Percentiles rank a stretch among this genome's conserved stretches.
Conservation (phyloP, 192 early-diverging fungal species). For the Entomortierella parvispora region DNA sequence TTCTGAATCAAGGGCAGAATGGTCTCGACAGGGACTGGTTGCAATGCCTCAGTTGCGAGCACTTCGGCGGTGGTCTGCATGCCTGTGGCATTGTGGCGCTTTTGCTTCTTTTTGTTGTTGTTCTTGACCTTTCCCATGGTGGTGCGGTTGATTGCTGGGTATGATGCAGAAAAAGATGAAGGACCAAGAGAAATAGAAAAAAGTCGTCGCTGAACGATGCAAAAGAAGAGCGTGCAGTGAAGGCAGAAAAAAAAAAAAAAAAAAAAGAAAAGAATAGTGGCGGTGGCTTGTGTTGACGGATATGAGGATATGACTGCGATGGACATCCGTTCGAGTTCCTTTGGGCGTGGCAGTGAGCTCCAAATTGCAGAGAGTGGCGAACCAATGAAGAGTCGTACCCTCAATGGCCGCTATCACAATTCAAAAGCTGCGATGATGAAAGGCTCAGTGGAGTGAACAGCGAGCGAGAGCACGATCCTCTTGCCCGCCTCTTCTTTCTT, state of each 20-base stretch:
- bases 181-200: background rate
- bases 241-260: too few species aligned
- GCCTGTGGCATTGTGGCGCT: slow-evolving; percentile 39
- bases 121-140: slow-evolving; percentile 50
- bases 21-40: slow-evolving; percentile 41
- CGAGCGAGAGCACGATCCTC: too few species aligned
- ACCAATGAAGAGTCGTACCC: too few species aligned
- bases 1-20: slow-evolving; percentile 46
- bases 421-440: too few species aligned
- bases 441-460: too few species aligned
- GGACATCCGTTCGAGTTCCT: too few species aligned
- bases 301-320: too few species aligned
- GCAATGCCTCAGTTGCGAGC: slow-evolving; percentile 9
- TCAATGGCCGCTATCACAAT: too few species aligned
- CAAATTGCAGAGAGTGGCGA: too few species aligned
- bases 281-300: background rate
- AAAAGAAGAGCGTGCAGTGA: background rate
- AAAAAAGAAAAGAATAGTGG: slow-evolving; percentile 12
- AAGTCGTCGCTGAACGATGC: background rate
- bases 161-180: background rate
- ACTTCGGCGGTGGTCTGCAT: slow-evolving; percentile 42
- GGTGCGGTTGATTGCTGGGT: too few species aligned
- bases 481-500: too few species aligned
- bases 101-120: slow-evolving; percentile 43
- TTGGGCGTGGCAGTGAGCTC: too few species aligned